Percentiles rank a stretch among this genome's conserved stretches.
Conservation (phyloP, 225 moss, liverwort and hornwort species). For the Polytrichum commune region DNA sequence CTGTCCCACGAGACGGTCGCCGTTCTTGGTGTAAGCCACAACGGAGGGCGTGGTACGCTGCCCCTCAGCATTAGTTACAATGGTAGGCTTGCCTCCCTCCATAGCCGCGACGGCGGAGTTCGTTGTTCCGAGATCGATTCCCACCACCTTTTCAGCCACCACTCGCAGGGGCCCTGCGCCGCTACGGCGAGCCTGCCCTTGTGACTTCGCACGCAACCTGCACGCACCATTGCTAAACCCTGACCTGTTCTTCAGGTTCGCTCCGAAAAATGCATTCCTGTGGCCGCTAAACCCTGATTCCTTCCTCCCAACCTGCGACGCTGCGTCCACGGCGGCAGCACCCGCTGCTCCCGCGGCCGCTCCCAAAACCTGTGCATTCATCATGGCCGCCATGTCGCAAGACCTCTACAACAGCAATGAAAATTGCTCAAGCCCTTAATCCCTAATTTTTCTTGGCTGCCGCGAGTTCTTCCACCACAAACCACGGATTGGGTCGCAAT, state of each 20-base stretch:
- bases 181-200: conserved; percentile 34
- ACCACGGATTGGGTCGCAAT: too few relatives aligned
- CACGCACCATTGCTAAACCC: conserved; percentile 55
- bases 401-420: neutral
- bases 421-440: too few relatives aligned
- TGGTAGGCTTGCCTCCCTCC: conserved; percentile 98
- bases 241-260: conserved; percentile 51
- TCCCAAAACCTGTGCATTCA: conserved; percentile 32
- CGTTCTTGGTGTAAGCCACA: conserved; percentile 91
- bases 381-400: conserved; percentile 28
- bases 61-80: conserved; percentile 93
- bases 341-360: conserved; percentile 10
- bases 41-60: conserved; percentile 90
- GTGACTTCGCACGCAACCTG: conserved; percentile 60
- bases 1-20: conserved; percentile 86
- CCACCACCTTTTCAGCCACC: conserved; percentile 95
- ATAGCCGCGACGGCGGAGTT: conserved; percentile 98
- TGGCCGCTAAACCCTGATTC: conserved; percentile 30
- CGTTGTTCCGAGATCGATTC: conserved; percentile 93
- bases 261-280: conserved; percentile 77
- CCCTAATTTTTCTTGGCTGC: too few relatives aligned
- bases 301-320: conserved; percentile 18
- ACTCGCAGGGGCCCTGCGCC: conserved; percentile 69
- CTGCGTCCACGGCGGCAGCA: conserved; percentile 18
- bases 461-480: too few relatives aligned